phyloP scores from a whole-genome alignment of 2,329 filamentous ascomycete species.

The Tolypocladium cylindrosporum region DNA sequence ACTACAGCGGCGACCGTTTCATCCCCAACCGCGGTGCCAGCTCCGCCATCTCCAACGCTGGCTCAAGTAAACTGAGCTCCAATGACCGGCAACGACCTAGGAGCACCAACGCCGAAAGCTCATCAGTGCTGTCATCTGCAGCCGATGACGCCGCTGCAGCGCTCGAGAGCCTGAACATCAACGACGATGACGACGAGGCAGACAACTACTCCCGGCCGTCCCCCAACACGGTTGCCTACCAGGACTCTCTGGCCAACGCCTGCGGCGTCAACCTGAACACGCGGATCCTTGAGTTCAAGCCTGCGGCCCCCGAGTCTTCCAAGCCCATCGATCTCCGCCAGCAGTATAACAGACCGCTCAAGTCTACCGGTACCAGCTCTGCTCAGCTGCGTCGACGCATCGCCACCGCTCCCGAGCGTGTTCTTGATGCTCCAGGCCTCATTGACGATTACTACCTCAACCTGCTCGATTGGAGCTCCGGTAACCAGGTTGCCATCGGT shows the following conservation, averaged over 20 bases:
- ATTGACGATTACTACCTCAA: conserved; percentile 99
- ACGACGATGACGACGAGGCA: conserved; percentile 63
- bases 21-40: conserved; percentile 90
- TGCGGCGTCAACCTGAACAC: conserved; percentile 91
- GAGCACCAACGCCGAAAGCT: conserved; percentile 59
- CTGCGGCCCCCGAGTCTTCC: conserved; percentile 91
- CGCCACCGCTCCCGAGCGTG: conserved; percentile 88
- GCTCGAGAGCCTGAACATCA: conserved; percentile 67
- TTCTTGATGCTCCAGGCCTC: conserved; percentile 89
- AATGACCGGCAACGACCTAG: conserved; percentile 64
- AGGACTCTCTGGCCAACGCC: conserved; percentile 80
- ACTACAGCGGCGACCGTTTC: conserved; percentile 81
- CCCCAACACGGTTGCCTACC: conserved; percentile 81
- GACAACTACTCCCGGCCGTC: conserved; percentile 66
- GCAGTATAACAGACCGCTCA: conserved; percentile 95
- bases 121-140: conserved; percentile 65
- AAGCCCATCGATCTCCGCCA: conserved; percentile 96
- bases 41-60: conserved; percentile 74
- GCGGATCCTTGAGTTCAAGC: conserved; percentile 96
- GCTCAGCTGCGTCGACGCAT: conserved; percentile 88
- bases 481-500: conserved; percentile 96
- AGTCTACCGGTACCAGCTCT: conserved; percentile 59
- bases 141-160: conserved; percentile 72
- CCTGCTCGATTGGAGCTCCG: conserved; percentile 93
- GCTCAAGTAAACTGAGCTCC: conserved; percentile 71